Percentiles rank a stretch among this genome's conserved stretches.
phyloP scores from a whole-genome alignment of 2,329 filamentous ascomycete genomes.

The Colletotrichum chlorophyti region DNA sequence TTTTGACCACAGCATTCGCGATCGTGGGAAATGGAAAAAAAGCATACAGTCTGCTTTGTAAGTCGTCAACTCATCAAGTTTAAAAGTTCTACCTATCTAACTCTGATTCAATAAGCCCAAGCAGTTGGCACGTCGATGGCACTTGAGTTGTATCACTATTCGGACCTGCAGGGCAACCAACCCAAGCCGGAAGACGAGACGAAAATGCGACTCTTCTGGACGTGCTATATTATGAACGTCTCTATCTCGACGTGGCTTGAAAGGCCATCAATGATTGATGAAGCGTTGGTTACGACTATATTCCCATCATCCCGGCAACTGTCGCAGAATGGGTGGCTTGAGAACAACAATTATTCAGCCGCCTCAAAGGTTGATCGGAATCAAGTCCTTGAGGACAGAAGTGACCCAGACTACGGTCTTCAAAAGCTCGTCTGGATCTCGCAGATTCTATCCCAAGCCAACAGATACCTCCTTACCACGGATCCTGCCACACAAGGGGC shows the following conservation, averaged over 20 bases:
- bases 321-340: background rate
- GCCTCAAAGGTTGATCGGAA: background rate
- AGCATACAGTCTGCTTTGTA: conserved; percentile 5
- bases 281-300: conserved; percentile 8
- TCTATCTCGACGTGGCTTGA: conserved; percentile 21
- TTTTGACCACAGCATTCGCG: conserved; percentile 5
- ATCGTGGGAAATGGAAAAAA: conserved; percentile 9
- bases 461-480: conserved; percentile 12
- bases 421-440: conserved; percentile 8
- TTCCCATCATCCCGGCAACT: background rate
- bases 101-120: background rate
- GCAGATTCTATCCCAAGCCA: conserved; percentile 10
- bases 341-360: background rate
- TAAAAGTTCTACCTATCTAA: background rate
- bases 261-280: conserved; percentile 14
- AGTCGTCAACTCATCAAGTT: background rate
- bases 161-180: background rate
- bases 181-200: background rate
- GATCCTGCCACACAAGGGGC: conserved; percentile 6
- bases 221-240: conserved; percentile 14
- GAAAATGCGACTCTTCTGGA: conserved; percentile 14
- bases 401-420: background rate
- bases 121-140: conserved; percentile 11
- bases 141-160: conserved; percentile 1
- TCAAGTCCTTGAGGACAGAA: background rate